Base-by-base conservation (phyloP, 2,329 filamentous ascomycete species). In the Didymosphaeria variabile region DNA sequence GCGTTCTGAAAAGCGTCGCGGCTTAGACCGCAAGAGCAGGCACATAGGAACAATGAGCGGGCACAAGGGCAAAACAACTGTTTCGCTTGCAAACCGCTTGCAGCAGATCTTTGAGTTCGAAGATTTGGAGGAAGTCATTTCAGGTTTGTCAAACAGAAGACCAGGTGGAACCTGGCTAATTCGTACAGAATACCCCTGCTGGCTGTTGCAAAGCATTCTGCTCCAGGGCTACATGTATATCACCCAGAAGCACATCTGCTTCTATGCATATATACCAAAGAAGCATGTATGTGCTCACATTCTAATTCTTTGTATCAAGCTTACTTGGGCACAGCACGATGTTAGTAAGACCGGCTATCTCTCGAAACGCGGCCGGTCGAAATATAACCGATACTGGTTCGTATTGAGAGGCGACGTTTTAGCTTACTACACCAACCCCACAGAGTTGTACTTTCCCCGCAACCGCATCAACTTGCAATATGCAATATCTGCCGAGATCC, bases 171-270 rank as follows among this genome's bases (percentile, higher is more conserved):
- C 13, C 12, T 23, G 13, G 44, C 67, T 74, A 51, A 75, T 56
- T 45, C 6, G 2, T 9, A 17, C 77, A 88, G 94, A 98, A 81
- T 97, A 96, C 75, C 91, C 93, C 9, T 98, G 94, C 80, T 97
- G 93, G 89, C 82, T 98, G 42, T 81, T 98, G 36, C 93, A 97
- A 76, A 97, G 91, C 73, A 93, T 97, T 47, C 83, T 98, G 32
- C 85, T 98, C 9, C 93, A 97, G 75, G 95, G 95, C 6, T 97
- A 95, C 76, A 90, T 99, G 86, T 98, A 98, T 80, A 92, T 99
- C 72, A 98, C 95, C 0, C 85, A 91, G 63, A 91, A 90, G 69
- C 95, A 99, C 75, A 91, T 98, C 63, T 97, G 94, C 80, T 99
- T 98, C 77, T 98, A 97, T 75, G 93, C 95, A 42, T 97, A 97